A percentile compares a stretch with the other conserved stretches of the same genome.
phyloP scores from a whole-genome alignment of 2,329 filamentous ascomycete genomes.

The Diaporthe citrichinensis region DNA sequence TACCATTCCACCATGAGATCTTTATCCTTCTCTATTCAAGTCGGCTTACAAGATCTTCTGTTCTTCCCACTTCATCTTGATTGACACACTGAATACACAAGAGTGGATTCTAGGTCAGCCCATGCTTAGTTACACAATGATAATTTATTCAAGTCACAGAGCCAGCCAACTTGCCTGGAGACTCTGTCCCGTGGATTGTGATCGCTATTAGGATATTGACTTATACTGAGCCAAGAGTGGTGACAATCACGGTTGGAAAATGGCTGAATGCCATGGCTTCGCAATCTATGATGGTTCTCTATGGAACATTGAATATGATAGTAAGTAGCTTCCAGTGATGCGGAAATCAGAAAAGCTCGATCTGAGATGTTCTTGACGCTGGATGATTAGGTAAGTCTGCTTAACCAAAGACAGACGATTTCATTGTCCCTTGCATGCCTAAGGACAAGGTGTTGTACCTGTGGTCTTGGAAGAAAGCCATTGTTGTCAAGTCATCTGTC shows the following conservation, averaged over 20 bases:
- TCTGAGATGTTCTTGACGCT: no score
- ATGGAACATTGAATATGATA: background rate
- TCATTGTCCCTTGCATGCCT: background rate
- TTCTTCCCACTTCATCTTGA: background rate
- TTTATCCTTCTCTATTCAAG: background rate
- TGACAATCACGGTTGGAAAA: background rate
- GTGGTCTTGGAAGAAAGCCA: background rate
- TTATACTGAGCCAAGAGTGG: background rate
- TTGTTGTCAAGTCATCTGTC: background rate
- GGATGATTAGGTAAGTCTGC: background rate
- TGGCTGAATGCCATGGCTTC: background rate
- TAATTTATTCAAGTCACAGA: background rate
- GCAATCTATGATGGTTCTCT: no score
- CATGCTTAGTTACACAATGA: background rate
- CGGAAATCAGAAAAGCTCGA: no score
- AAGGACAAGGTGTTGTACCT: background rate
- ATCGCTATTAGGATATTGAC: background rate
- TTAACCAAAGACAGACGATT: background rate
- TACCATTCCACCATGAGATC: background rate
- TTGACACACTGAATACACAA: background rate
- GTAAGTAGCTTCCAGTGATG: no score
- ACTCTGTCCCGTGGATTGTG: fast-evolving
- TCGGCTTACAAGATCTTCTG: background rate
- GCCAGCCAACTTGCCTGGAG: background rate
- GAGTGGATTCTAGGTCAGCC: background rate